Percentiles rank a stretch among this genome's conserved stretches.
phyloP scores from a whole-genome alignment of 441 rosid species.

The Bruguiera hainesii region DNA sequence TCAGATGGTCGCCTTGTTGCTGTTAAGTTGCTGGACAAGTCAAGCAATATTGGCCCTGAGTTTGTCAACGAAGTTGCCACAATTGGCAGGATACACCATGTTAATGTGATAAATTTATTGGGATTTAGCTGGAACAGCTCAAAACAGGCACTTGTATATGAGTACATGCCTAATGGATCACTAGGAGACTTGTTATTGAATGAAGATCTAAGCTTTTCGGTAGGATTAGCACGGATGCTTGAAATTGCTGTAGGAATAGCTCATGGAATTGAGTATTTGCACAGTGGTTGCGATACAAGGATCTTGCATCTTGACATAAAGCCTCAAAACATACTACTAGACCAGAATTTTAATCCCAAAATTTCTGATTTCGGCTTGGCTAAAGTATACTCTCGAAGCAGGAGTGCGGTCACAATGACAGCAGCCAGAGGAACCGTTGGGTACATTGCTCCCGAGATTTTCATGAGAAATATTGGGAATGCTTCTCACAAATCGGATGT shows the following conservation, averaged over 20 bases:
- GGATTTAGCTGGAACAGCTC: constrained; percentile 41
- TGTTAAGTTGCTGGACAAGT: constrained; percentile 31
- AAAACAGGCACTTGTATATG: constrained; percentile 35
- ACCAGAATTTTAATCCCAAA: constrained; percentile 13
- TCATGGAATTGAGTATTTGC: constrained; percentile 27
- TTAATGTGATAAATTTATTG: constrained; percentile 33
- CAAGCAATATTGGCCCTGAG: constrained; percentile 9
- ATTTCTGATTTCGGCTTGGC: constrained; percentile 22
- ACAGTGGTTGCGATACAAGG: constrained; percentile 8
- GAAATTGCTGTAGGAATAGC: constrained; percentile 17
- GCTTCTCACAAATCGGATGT: constrained; percentile 38
- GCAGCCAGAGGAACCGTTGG: constrained; percentile 15
- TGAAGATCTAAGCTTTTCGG: constrained; percentile 7
- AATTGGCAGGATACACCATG: constrained; percentile 40
- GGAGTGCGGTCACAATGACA: constrained; percentile 1
- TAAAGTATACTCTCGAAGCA: background rate
- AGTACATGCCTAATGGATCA: constrained; percentile 44
- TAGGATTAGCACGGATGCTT: constrained; percentile 9
- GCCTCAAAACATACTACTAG: constrained; percentile 19
- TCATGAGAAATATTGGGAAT: constrained; percentile 35
- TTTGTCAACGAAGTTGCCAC: constrained; percentile 42
- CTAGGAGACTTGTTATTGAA: constrained; percentile 23
- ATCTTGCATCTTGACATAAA: constrained; percentile 22
- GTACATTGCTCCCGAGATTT: constrained; percentile 23
- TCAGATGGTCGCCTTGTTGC: constrained; percentile 29